Evolutionary conservation across 345 rosid species (phyloP).

Genomic region (Lepidium aucheri): DNA sequence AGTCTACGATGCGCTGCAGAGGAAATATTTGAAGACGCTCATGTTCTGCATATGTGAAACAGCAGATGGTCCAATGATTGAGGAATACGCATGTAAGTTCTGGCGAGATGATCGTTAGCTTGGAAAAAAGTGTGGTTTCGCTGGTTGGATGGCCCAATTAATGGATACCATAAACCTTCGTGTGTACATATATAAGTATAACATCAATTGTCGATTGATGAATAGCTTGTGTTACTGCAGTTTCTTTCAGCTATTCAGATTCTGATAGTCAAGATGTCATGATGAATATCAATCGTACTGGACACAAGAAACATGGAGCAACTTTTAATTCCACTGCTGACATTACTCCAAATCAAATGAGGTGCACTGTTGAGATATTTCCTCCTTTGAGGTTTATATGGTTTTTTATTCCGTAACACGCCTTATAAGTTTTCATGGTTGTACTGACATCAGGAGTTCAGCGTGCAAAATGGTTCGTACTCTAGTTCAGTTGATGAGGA

Average conservation of each 20-base stretch:
- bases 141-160: neutral
- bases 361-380: conserved; percentile 31
- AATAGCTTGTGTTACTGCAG: conserved; percentile 40
- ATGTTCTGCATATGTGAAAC: conserved; percentile 82
- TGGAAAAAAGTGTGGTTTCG: neutral
- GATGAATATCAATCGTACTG: conserved; percentile 77
- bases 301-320: conserved; percentile 65
- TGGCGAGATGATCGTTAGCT: neutral
- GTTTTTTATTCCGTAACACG: neutral
- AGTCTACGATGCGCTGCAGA: conserved; percentile 89
- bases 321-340: conserved; percentile 64
- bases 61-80: conserved; percentile 72
- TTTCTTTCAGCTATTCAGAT: conserved; percentile 77
- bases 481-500: conserved; percentile 92
- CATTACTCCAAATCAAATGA: conserved; percentile 89
- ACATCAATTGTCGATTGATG: conserved; percentile 3
- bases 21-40: conserved; percentile 80
- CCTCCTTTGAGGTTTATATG: neutral
- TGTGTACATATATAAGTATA: neutral
- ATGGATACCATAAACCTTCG: neutral
- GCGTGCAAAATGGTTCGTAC: conserved; percentile 97
- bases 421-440: neutral
- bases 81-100: conserved; percentile 77
- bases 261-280: conserved; percentile 75
- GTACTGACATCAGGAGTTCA: conserved; percentile 55